These are phyloP conservation scores for Acephala macrosclerotiorum DNA, from an alignment of 2,329 filamentous ascomycete genomes.

Conservation along the genomic window DNA sequence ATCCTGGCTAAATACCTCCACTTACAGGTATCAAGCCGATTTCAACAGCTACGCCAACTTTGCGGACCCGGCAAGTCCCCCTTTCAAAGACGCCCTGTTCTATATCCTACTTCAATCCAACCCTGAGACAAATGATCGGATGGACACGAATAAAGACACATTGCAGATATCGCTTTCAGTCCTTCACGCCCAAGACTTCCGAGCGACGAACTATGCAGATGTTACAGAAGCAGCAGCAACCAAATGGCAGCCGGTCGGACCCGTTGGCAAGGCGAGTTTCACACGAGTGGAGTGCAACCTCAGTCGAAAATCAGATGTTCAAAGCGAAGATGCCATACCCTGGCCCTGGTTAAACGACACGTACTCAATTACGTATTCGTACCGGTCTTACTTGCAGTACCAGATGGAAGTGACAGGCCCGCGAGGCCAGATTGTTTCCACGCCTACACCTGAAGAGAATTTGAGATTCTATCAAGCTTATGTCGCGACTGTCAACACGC, in stretches of 20 bases:
- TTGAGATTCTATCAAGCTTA: not conserved
- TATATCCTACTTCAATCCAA: not conserved
- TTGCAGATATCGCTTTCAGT: not conserved
- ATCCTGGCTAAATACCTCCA: not conserved
- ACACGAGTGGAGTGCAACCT: not conserved
- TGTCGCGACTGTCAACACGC: not conserved
- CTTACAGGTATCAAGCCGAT: not conserved
- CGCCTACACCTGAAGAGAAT: not conserved
- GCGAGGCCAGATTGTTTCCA: not conserved
- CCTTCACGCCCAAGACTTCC: not conserved
- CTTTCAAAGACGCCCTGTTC: not conserved
- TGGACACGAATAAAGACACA: not conserved
- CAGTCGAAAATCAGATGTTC: not conserved
- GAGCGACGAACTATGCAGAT: not conserved
- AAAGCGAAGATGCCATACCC: not conserved
- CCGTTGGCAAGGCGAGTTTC: not conserved
- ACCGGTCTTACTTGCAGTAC: not conserved
- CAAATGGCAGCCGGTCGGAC: not conserved
- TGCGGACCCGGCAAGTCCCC: too few relatives aligned
- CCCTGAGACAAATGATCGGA: not conserved
- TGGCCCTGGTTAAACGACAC: not conserved
- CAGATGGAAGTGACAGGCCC: not conserved
- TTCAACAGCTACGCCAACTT: not conserved
- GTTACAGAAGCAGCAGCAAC: not conserved
- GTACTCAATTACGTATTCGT: not conserved